Base-by-base conservation (phyloP, 371 early-diverging fungal species). In the Catenaria anguillulae region DNA sequence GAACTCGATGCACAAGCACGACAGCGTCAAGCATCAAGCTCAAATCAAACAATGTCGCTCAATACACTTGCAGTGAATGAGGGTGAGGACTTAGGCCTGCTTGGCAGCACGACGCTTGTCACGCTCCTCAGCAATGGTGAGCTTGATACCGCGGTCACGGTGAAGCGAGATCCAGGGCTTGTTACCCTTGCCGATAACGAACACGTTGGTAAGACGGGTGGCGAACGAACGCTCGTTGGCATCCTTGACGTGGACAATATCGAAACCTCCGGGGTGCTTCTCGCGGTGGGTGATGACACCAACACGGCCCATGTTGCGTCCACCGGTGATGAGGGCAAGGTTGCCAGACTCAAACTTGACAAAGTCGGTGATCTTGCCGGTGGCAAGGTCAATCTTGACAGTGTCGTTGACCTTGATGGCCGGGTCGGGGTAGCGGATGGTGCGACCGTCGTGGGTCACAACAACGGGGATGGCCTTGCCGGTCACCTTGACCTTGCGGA, bases 351-450 rank as follows among this genome's bases (percentile, higher is more conserved):
- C 96, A 80, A 98, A 95, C 83, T 90, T 90, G 83, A 93, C 76
- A 74, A 85, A 89, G 68, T 90, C 98, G 64, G 79, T 78, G 70
- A 97, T 84, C 89, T 97, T 98, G 75, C 87, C 84, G 60, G 83
- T 81, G 73, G 87, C 94, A 60, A 98, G 69, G 78, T 98, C 93
- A 71, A 97, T 76, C 85, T 96, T 97, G 79, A 99, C 80, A 66
- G 98, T 93, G 83, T 99, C 99, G 89, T 94, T 93, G 70, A 87
- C 91, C 84, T 93, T 90, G 84, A 99, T 87, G 75, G 85, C 70
- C 69, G 99, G 99, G 84, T 99, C 97, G 69, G 95, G 97, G 89
- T 96, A 99, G 74, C 98, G 98, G 80, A 99, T 85, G 72, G 98
- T 97, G 75, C 95, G 93, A 62, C 99, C 99, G 77, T 98, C 98